Evolutionary conservation across 768 basidiomycete genomes (phyloP), one percentile per base, ranked within the genome.

Genomic region (Galerina marginata): DNA sequence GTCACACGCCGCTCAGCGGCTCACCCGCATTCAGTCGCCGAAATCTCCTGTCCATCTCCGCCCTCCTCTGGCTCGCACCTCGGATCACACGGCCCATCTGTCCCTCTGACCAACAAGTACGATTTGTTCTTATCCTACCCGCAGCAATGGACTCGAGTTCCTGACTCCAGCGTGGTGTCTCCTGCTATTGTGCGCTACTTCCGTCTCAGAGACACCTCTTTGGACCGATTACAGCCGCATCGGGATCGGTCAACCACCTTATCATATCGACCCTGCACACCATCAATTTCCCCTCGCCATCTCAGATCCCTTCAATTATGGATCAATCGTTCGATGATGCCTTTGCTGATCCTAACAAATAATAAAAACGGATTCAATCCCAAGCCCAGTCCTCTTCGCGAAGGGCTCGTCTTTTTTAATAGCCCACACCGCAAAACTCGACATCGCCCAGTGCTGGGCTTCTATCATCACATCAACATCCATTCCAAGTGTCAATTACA

Each of bases 201-300:
- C 42, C 58, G 23, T 40, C 26, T 29, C 47, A 52, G 16, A 38
- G 43, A 33, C 51, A 38, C 46, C 58, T 33, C 63, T 64, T 60
- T 43, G 54, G 54, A 26, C 46, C 46, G 46, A 48, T 38, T 38
- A 51, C 26, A 40, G 23, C 51, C 51, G 51, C 51, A 53, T 40
- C 51, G 26, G 26, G 33, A 59, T 59, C 58, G 58, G 42, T 7
- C 29, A 4, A 33, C 58, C 67, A 74, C 71, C 71, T 73, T 73
- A 76, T 76, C 76, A 75, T 51, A 39, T 14, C 67, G 74, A 72
- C 74, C 75, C 75, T 76, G 74, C 69, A 66, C 59, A 39, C 33
- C 55, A 56, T 56, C 60, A 49, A 50, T 43, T 36, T 39, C 48
- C 15, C 29, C 25, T 29, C 20, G 2, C 33, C 43, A 59, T 60